A percentile compares a stretch with the other conserved stretches of the same genome.
Conservation (phyloP, 305 asterid genomes). For the Solanum hybrid region DNA sequence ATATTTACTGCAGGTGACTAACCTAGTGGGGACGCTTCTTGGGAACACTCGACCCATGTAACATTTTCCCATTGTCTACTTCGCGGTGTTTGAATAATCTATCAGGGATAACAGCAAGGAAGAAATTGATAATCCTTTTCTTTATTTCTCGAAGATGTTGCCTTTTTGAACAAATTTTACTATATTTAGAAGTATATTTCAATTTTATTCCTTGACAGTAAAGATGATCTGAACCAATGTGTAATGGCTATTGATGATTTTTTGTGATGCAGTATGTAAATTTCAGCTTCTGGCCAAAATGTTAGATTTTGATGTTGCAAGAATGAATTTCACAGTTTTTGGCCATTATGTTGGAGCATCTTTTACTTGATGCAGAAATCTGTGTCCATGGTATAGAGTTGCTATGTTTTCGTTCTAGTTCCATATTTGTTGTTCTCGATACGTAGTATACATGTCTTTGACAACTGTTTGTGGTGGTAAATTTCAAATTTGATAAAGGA, state of each 20-base stretch:
- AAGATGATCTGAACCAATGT: not conserved
- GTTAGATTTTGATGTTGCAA: not conserved
- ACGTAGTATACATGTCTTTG: not conserved
- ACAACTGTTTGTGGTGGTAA: not conserved
- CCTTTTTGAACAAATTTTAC: not conserved
- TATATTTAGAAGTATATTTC: not conserved
- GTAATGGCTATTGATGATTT: not conserved
- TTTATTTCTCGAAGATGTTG: not conserved
- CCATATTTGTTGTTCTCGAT: not conserved
- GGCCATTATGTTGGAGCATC: not conserved
- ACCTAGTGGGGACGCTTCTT: slow-evolving; percentile 72
- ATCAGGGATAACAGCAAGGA: not conserved
- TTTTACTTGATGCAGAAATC: not conserved
- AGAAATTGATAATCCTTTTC: not conserved
- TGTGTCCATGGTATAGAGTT: not conserved
- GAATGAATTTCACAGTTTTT: not conserved
- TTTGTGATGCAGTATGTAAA: not conserved
- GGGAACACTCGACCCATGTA: slow-evolving; percentile 54
- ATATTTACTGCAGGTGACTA: slow-evolving; percentile 54
- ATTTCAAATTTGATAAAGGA: not conserved
- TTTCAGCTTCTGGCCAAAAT: not conserved
- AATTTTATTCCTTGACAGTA: not conserved
- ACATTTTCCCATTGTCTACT: not conserved
- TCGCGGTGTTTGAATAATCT: not conserved
- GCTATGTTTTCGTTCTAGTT: not conserved